Evolutionary conservation across 1,139 yeast species (phyloP).

Genomic region (Citeromyces hawaiiensis): DNA sequence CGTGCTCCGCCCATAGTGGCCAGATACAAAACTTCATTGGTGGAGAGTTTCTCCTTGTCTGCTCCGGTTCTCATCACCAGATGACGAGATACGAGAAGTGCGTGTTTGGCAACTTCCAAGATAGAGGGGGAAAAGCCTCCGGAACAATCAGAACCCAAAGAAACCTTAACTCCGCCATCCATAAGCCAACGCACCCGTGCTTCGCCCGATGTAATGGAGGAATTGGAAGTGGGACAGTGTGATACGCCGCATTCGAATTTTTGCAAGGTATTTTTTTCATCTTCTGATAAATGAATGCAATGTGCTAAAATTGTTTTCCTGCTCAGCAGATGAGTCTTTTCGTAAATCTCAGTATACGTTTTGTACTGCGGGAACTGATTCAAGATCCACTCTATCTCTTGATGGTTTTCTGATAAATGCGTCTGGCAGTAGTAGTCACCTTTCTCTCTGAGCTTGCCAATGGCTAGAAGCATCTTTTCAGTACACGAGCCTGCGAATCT

Average conservation of each 20-base stretch:
- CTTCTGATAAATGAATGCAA: conserved; percentile 60
- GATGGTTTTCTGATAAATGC: conserved; percentile 70
- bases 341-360: conserved; percentile 69
- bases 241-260: conserved; percentile 56
- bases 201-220: conserved; percentile 83
- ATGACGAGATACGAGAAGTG: conserved; percentile 76
- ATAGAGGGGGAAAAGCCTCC: conserved; percentile 86
- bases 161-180: conserved; percentile 55
- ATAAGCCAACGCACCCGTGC: conserved; percentile 70
- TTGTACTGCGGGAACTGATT: conserved; percentile 58
- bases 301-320: conserved; percentile 76
- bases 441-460: conserved; percentile 44
- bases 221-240: conserved; percentile 90
- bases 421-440: conserved; percentile 68
- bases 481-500: conserved; percentile 90
- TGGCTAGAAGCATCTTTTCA: conserved; percentile 39
- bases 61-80: conserved; percentile 45
- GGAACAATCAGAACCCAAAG: conserved; percentile 85
- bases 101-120: conserved; percentile 62
- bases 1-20: conserved; percentile 88
- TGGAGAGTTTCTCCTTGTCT: conserved; percentile 37
- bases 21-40: conserved; percentile 63
- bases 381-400: conserved; percentile 67
- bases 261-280: conserved; percentile 48
- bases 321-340: conserved; percentile 43